Base-by-base conservation (phyloP, 345 rosid species). In the Firmiana major region DNA sequence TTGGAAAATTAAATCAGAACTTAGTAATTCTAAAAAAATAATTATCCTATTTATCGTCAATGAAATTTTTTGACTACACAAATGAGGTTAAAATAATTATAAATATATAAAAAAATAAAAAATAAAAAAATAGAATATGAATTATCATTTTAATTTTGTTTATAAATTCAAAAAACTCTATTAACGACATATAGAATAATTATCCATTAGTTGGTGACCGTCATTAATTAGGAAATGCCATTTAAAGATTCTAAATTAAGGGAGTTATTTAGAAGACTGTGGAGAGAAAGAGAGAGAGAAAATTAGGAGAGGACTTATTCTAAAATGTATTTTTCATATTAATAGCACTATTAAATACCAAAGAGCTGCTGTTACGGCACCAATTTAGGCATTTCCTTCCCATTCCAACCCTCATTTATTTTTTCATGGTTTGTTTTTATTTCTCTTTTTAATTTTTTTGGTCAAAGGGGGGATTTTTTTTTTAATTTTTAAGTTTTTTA, bases 331-430 rank as follows among this genome's bases (percentile, higher is more conserved):
- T 36, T 63, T 73, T 54, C 55, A 74, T 64, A 71, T 22, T 45
- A 4, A 38, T 75, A 63, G 21, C 54, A 48, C 46, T 13, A 81
- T 40, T 68, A 75, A 69, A 67, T 43, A 57, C 74, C 7, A 28
- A 31, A 7, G 40, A 78, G 46, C 78, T 60, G 67, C 73, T 73
- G 79, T 81, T 84, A 81, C 86, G 84, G 79, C 86, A 73, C 80
- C 62, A 76, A 26, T 73, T n/a, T 38, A 40, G 63, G 53, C 63
- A 36, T 78, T 81, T 81, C 80, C 51, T 28, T 28, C 17, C 16
- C 31, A 9, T 7, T 51, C 53, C 21, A 21, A 49, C 24, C 9
- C 24, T 60, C 70, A 68, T 51, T 51, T 60, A 38, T 31, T 63
- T 31, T 53, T 55, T 57, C 45, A 66, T 71, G 49, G 22, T 68